Percentiles rank a stretch among this genome's conserved stretches.
Conservation (phyloP, 805 yeast genomes). For the Wickerhamomyces subpelliculosus region DNA sequence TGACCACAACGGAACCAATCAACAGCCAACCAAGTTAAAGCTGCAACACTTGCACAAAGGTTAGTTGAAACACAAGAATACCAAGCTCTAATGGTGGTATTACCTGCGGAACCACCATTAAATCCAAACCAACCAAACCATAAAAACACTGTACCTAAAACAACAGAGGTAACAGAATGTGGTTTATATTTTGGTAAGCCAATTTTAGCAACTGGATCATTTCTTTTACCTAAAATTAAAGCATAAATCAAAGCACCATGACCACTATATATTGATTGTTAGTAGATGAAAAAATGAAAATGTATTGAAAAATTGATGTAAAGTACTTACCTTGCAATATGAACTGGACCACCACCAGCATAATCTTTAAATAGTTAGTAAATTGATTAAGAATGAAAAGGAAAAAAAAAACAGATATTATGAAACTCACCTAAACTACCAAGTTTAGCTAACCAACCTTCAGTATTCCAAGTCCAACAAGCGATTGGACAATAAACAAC, state of each 20-base stretch:
- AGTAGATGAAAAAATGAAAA: too few relatives aligned
- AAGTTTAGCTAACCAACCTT: slow-evolving; percentile 79
- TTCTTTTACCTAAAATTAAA: slow-evolving; percentile 84
- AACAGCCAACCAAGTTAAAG: slow-evolving; percentile 87
- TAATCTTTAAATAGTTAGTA: too few relatives aligned
- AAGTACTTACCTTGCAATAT: too few relatives aligned
- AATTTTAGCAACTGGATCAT: slow-evolving; percentile 63
- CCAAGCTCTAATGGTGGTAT: slow-evolving; percentile 88
- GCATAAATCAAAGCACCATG: slow-evolving; percentile 94
- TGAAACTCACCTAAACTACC: too few relatives aligned
- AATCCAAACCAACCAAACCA: slow-evolving; percentile 99
- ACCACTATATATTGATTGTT: too few relatives aligned
- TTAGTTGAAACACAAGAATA: slow-evolving; percentile 92
- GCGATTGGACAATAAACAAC: slow-evolving; percentile 95
- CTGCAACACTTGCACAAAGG: slow-evolving; percentile 90
- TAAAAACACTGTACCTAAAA: slow-evolving; percentile 85
- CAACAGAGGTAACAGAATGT: slow-evolving; percentile 85
- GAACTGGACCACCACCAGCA: slow-evolving; percentile 99
- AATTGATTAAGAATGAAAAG: too few relatives aligned
- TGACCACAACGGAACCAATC: slow-evolving; percentile 78
- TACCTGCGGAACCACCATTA: slow-evolving; percentile 97
- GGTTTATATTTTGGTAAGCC: slow-evolving; percentile 88
- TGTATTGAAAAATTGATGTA: too few relatives aligned
- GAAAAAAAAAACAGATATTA: too few relatives aligned
- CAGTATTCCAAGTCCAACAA: slow-evolving; percentile 94